Base-by-base conservation (phyloP, 2,329 filamentous ascomycete species). In the Mycosphaerella sp. region DNA sequence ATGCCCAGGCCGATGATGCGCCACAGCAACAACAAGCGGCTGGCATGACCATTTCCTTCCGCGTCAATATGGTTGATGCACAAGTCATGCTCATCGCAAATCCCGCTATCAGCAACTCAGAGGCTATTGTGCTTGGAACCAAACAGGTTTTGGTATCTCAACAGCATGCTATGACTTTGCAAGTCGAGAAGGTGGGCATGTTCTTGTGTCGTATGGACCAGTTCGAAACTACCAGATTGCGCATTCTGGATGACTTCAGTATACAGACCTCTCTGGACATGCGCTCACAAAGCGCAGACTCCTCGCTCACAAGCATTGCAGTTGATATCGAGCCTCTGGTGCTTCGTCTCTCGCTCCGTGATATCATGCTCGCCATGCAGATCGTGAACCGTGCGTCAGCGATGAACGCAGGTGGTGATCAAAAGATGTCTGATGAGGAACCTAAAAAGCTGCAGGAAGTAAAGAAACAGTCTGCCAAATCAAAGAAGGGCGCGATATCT, bases 191-290 rank as follows among this genome's bases (percentile, higher is more conserved):
- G 66, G 82, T 97, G 50, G 93, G 93, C 63, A 98, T 99, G 93
- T 99, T 96, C 70, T 73, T 98, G 32, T 98, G 95, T 68, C 87
- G 93, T 10, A 98, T 99, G 93, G 95, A 99, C 70, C 88, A 85
- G 59, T 97, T 97, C 63, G 92, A 98, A 62, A 90, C 87, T 3
- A 91, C 86, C 40, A 83, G 89, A 38, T 78, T 98, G 45, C 84
- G 93, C 14, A 95, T 99, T 57, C 81, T 99, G 32, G 95, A 99
- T 67, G 91, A 98, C 70, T 98, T 98, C 69, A 95, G 90, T 2
- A 77, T 97, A 8, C 87, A 93, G 59, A 78, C 95, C 64, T 93
- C 89, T 2, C 83, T 98, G 76, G 92, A 98, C 65, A 84, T 82
- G 61, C 76, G 80, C 40, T 75, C 78, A 1, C 79, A 85, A 65